Evolutionary conservation across 2,329 filamentous ascomycete species (phyloP).

Genomic region (Cladosporium sp.): DNA sequence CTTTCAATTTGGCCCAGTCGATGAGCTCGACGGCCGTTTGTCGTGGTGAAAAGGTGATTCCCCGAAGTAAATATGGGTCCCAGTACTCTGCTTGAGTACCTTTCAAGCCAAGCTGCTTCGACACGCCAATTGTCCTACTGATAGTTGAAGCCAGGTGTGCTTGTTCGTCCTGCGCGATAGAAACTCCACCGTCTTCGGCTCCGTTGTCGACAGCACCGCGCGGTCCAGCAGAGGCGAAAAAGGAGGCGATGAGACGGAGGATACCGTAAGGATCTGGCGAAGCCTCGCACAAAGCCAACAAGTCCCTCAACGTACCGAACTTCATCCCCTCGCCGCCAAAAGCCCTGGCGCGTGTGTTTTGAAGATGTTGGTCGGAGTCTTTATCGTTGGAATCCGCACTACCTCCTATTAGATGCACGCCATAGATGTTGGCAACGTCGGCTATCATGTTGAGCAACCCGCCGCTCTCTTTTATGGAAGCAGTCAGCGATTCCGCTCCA

Average conservation of each 20-base stretch:
- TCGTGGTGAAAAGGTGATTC: slow-evolving; percentile 51
- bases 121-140: slow-evolving; percentile 72
- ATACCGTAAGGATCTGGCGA: slow-evolving; percentile 87
- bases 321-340: slow-evolving; percentile 80
- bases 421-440: slow-evolving; percentile 23
- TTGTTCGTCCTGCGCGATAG: slow-evolving; percentile 76
- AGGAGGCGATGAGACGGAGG: slow-evolving; percentile 76
- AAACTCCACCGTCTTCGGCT: slow-evolving; percentile 47
- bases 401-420: slow-evolving; percentile 15
- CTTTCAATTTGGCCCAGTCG: slow-evolving; percentile 8
- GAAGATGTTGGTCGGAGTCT: neutral
- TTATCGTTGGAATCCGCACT: neutral
- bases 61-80: slow-evolving; percentile 89
- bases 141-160: slow-evolving; percentile 78
- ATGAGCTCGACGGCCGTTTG: slow-evolving; percentile 5
- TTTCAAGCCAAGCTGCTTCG: slow-evolving; percentile 64
- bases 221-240: slow-evolving; percentile 75
- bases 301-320: slow-evolving; percentile 78
- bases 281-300: slow-evolving; percentile 89
- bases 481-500: slow-evolving; percentile 14
- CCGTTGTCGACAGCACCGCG: slow-evolving; percentile 23
- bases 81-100: slow-evolving; percentile 79
- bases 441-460: slow-evolving; percentile 23
- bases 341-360: slow-evolving; percentile 15
- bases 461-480: slow-evolving; percentile 17